Evolutionary conservation across 495 filamentous ascomycete genomes (phyloP).

Genomic region (Penicillium maclennaniae): DNA sequence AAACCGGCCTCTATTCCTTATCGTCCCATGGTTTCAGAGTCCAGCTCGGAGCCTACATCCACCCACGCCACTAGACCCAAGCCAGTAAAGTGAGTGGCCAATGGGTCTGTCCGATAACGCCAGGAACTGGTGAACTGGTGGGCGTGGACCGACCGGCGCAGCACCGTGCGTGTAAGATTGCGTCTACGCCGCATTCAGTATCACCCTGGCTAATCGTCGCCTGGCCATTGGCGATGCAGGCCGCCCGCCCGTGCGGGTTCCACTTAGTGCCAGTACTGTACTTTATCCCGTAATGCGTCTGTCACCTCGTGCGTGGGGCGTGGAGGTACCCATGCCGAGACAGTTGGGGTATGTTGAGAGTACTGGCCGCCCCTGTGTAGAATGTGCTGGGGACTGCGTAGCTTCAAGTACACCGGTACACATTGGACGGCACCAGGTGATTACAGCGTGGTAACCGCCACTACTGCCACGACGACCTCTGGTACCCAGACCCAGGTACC

Average conservation of each 20-base stretch:
- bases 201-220: conserved; percentile 22
- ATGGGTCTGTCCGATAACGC: conserved; percentile 9
- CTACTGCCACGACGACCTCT: conserved; percentile 24
- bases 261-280: conserved; percentile 5
- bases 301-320: conserved; percentile 3
- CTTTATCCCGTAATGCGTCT: background rate
- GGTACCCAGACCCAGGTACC: conserved; percentile 23
- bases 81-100: conserved; percentile 9
- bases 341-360: background rate
- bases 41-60: background rate
- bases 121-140: conserved; percentile 20
- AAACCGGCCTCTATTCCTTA: background rate
- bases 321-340: background rate
- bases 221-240: conserved; percentile 9
- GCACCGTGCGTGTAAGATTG: conserved; percentile 25
- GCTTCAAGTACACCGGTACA: conserved; percentile 1
- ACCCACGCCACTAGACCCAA: conserved; percentile 13
- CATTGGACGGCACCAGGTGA: background rate
- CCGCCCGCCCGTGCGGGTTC: conserved; percentile 9
- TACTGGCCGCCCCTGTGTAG: background rate
- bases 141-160: background rate
- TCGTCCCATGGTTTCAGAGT: background rate
- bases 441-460: conserved; percentile 4
- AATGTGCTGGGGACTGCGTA: background rate
- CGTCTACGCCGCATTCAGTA: conserved; percentile 21